Base-by-base conservation (phyloP, 345 rosid genomes). In the Acer negundo region DNA sequence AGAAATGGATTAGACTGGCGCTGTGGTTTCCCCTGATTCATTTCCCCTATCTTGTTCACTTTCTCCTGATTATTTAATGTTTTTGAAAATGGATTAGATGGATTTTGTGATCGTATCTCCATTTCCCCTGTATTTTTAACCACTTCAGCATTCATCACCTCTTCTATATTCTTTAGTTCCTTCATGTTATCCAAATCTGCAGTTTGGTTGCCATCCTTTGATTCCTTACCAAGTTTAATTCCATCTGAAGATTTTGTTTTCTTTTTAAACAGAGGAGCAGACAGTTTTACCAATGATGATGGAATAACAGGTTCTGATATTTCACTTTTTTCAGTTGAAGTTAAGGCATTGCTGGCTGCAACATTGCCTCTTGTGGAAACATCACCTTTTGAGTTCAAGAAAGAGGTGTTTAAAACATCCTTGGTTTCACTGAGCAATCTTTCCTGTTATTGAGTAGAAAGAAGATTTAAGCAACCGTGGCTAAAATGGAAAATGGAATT, bases 381-480 rank as follows among this genome's bases (percentile, higher is more conserved):
- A 23, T 53, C 77, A 65, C n/a, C 3, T 46, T 56, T 82, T 31
- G 78, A 53, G 75, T 19, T 81, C 42, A 65, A 70, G 17, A 55
- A 23, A 10, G 86, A 38, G 20, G 75, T 51, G 58, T 84, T 40
- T 19, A 19, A 68, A 42, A 47, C 78, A 51, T 77, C 87, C 74
- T 77, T 72, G 28, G 89, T 82, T 87, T 90, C 92, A 42, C 77
- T 84, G 28, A 88, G 86, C 87, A 95, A 74, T 81, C 97, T 87
- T 84, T 92, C 96, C 98, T 95, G 88, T 69, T 78, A 65, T 64
- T 53, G 40, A 67, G 35, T 51, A 61, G 79, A 76, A 64, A 78
- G 74, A 70, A 68, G 9, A 55, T 31, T 24, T 58, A 62, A 75
- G 80, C 72, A 75, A 64, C 15, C 26, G 10, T 11, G 0, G 31